Evolutionary conservation across 441 rosid species (phyloP).

Genomic region (Syzygium malaccense): DNA sequence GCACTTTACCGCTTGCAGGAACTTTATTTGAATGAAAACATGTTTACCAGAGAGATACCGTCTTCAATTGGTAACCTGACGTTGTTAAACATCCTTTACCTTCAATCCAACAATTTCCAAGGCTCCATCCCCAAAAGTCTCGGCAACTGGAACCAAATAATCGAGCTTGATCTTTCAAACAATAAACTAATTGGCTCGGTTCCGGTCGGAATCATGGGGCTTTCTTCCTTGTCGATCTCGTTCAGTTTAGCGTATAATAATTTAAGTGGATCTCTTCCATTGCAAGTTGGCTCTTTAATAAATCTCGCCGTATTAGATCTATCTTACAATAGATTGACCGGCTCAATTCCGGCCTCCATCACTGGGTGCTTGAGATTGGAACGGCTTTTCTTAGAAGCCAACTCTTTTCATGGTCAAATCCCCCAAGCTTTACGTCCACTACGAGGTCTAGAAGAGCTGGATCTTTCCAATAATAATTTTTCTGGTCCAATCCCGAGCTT

Average conservation of each 20-base stretch:
- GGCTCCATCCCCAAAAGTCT: fast-evolving
- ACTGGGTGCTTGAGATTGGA: fast-evolving
- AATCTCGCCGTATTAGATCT: fast-evolving
- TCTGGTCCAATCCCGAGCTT: not conserved
- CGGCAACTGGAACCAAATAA: fast-evolving
- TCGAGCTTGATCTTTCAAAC: fast-evolving
- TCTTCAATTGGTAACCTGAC: not conserved
- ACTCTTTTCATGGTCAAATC: not conserved
- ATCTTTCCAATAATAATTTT: not conserved
- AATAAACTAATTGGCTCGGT: not conserved
- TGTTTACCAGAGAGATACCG: fast-evolving
- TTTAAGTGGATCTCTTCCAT: not conserved
- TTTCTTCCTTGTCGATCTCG: fast-evolving
- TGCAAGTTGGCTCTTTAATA: not conserved
- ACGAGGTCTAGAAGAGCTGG: not conserved
- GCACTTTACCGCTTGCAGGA: fast-evolving
- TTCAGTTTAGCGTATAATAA: not conserved
- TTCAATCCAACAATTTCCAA: not conserved
- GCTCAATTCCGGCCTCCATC: fast-evolving
- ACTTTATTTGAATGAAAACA: fast-evolving
- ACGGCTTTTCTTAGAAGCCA: not conserved
- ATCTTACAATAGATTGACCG: not conserved
- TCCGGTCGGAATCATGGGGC: fast-evolving
- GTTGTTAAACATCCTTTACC: fast-evolving
- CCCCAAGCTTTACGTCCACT: not conserved